Evolutionary conservation across 768 basidiomycete species (phyloP), one percentile per base, ranked within the genome.

Genomic region (Lactifluus piperatus): DNA sequence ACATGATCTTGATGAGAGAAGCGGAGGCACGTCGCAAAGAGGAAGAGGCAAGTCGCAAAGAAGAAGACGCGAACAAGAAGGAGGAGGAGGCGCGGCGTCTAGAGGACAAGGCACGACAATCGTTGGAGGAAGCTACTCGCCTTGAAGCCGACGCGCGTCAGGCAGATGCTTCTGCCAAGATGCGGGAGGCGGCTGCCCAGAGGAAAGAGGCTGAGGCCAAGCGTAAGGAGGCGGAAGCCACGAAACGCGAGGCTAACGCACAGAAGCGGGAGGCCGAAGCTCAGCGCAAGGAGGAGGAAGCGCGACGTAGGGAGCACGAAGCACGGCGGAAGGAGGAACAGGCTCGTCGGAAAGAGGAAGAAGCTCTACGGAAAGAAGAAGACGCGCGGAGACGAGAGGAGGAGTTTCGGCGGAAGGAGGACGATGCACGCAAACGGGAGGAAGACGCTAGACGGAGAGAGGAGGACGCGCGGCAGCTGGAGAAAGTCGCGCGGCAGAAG

Each of bases 181-280:
- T 56, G 57, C 68, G 56, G 52, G 66, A 62, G 59, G 61, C 51
- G 7, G 60, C 49, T 29, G 48, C 62, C 6, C 63, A 57, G 57
- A 54, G 30, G 24, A 59, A 56, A 27, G 66, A 66, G 34, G 62
- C 51, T 6, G 66, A 66, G 43, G 54, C 56, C 56, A 54, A 51
- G 57, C 67, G 44, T 27, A 63, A 52, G 63, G 68, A 64, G 56
- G 64, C 69, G 27, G 67, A 68, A 36, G 70, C 71, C 29, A 67
- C 69, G 34, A 68, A 68, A 34, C 68, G 70, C 48, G 71, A 71
- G 41, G 74, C 74, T 14, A 68, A 70, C 39, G 67, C 69, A 29
- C 70, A 69, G 66, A 49, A 65, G 68, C 63, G 52, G 27, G 75
- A 74, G 47, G 69, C 65, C n/a, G 71, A 71, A 65, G 70, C 66